phyloP scores from a whole-genome alignment of 257 asterid species.

The Apocynum venetum region DNA sequence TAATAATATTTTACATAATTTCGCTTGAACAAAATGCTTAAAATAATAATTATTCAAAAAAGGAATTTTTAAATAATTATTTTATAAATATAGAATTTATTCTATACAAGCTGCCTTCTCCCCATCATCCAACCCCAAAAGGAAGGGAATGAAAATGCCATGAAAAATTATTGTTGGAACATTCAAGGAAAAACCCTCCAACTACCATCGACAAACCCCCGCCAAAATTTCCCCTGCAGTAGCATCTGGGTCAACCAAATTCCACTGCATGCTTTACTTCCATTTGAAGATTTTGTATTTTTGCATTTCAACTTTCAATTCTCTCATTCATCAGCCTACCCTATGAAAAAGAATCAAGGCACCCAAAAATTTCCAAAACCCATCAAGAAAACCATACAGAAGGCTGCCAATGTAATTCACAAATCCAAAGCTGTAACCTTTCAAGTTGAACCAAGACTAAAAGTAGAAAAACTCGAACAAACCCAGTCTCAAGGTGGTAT shows the following conservation, averaged over 20 bases:
- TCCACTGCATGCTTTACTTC: neutral
- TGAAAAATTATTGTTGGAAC: neutral
- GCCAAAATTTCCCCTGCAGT: neutral
- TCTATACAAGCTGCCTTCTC: neutral
- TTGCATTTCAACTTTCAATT: constrained; percentile 3
- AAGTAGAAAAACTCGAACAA: constrained; percentile 15
- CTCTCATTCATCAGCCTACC: constrained; percentile 1
- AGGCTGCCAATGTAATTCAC: constrained; percentile 2
- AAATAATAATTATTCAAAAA: no score
- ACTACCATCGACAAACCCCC: neutral
- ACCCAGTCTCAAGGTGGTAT: constrained; percentile 14
- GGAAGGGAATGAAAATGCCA: neutral
- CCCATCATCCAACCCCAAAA: neutral
- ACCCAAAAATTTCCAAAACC: constrained; percentile 22
- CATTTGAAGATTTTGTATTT: constrained; percentile 11
- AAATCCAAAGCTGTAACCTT: constrained; percentile 25
- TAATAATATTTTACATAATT: no score
- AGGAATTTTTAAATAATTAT: no score
- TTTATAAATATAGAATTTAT: no score
- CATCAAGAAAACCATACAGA: constrained; percentile 19
- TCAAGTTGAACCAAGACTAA: constrained; percentile 22
- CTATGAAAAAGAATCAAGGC: constrained; percentile 26
- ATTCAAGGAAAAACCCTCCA: neutral
- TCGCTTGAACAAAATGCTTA: no score
- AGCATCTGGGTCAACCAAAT: neutral